Conservation (phyloP, 352 stramenopile species). For the Aphanomyces astaci region DNA sequence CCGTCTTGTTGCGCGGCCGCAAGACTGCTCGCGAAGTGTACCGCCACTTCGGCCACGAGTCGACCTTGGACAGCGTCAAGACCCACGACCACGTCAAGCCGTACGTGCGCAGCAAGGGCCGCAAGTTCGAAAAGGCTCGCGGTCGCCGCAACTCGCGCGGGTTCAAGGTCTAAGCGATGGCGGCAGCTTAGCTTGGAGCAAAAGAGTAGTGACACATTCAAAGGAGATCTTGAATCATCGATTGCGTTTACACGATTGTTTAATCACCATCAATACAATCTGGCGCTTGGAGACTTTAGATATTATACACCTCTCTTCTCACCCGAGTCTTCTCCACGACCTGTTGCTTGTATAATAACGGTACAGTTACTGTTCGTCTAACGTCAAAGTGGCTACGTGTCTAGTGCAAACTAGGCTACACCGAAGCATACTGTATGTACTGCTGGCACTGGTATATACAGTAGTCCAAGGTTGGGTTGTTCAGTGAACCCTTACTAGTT, state of each 20-base stretch:
- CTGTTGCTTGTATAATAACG: no score
- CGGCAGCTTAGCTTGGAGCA: not conserved
- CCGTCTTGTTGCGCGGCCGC: conserved; percentile 96
- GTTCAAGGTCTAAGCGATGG: conserved; percentile 97
- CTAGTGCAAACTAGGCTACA: no score
- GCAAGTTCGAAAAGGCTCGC: conserved; percentile 99
- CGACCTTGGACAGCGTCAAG: conserved; percentile 95
- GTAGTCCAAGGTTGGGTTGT: no score
- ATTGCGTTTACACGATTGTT: conserved; percentile 1
- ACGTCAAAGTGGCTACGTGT: no score
- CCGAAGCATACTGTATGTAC: no score
- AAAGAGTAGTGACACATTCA: conserved; percentile 6
- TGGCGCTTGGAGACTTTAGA: conserved; percentile 21
- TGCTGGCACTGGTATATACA: no score
- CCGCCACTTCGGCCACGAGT: conserved; percentile 98
- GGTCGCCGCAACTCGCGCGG: conserved; percentile 97
- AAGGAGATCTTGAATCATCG: not conserved
- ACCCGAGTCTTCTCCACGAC: no score
- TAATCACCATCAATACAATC: conserved; percentile 20
- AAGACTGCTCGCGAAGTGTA: conserved; percentile 96
- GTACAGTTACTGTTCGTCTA: no score
- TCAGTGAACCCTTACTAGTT: no score
- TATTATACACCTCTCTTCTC: not conserved
- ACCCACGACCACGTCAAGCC: conserved; percentile 98
- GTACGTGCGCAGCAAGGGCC: conserved; percentile 97